Evolutionary conservation across 805 yeast genomes (phyloP), one percentile per base, ranked within the genome.

Genomic region (Yarrowia sp.): DNA sequence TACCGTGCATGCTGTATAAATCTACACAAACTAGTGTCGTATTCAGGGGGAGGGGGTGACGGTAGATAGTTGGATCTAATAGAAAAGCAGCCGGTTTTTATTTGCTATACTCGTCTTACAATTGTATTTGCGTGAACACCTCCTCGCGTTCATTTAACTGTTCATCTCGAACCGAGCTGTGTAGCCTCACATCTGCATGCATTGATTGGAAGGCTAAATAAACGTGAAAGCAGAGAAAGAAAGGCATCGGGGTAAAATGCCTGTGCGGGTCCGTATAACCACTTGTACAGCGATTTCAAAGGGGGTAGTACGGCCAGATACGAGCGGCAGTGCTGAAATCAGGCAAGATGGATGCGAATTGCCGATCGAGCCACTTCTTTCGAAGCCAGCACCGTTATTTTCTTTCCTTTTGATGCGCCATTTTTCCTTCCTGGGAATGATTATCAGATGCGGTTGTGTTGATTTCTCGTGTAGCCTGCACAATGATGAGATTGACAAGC

Each of bases 1-100:
- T 56, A 56, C 63, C 38, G 63, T 56, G 63, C 63, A 56, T 53
- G 56, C 56, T 50, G 56, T 49, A 49, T 32, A 49, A 38, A 11
- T 38, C 40, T 38, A 38, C 8, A 26, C 32, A 26, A 26, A 26
- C 32, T 26, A 26, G 32, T 12, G 46, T n/a, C 9, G 15, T 42
- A 42, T 45, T 45, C 14, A 45, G 48, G 26, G 26, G 14, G 14
- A n/a, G 32, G 32, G 32, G 7, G 32, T 26, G 32, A 5, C 7
- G 32, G 32, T 26, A 5, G 32, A 26, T 26, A 26, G 32, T 26
- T 26, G 7, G 32, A 26, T 26, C 32, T 26, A 19, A 26, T 26
- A 26, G 32, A 26, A 19, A 19, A 19, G 19, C 19, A 19, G 19
- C 19, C 19, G 19, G 19, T 19, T 19, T 3, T 26, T 5, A 26